These are phyloP conservation scores for Acer negundo DNA, from an alignment of 345 rosid genomes.

Conservation along the genomic window DNA sequence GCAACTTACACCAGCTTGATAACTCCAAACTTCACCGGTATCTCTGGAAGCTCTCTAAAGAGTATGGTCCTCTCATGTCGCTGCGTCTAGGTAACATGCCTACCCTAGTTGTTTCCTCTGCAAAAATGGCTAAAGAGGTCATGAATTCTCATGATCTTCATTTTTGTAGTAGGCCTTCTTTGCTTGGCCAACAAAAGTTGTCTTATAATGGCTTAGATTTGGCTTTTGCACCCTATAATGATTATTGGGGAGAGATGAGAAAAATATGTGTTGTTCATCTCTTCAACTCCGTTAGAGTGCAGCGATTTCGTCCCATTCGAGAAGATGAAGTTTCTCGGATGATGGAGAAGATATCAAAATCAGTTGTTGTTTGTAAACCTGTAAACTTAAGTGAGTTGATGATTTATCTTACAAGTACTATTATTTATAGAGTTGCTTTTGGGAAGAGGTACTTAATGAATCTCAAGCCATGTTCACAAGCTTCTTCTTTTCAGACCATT, in stretches of 20 bases:
- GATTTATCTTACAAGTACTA: constrained; percentile 15
- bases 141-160: constrained; percentile 29
- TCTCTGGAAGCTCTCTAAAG: constrained; percentile 34
- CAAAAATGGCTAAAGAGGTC: constrained; percentile 24
- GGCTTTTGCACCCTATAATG: constrained; percentile 29
- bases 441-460: constrained; percentile 33
- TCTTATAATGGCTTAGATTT: constrained; percentile 15
- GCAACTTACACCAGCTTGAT: neutral
- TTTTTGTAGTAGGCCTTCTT: constrained; percentile 28
- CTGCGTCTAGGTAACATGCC: constrained; percentile 27
- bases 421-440: constrained; percentile 30
- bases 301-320: constrained; percentile 19
- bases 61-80: constrained; percentile 32
- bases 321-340: constrained; percentile 28
- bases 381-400: constrained; percentile 19
- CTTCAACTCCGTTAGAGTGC: constrained; percentile 26
- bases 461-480: constrained; percentile 26
- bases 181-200: neutral
- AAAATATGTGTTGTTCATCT: constrained; percentile 29
- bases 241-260: constrained; percentile 28
- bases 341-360: constrained; percentile 23
- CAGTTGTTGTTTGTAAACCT: neutral
- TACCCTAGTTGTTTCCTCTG: constrained; percentile 29
- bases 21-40: constrained; percentile 16
- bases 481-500: constrained; percentile 29